Evolutionary conservation across 1,284 basidiomycete species (phyloP), one percentile per base, ranked within the genome.

Genomic region (Mycosarcoma mackinlayi): DNA sequence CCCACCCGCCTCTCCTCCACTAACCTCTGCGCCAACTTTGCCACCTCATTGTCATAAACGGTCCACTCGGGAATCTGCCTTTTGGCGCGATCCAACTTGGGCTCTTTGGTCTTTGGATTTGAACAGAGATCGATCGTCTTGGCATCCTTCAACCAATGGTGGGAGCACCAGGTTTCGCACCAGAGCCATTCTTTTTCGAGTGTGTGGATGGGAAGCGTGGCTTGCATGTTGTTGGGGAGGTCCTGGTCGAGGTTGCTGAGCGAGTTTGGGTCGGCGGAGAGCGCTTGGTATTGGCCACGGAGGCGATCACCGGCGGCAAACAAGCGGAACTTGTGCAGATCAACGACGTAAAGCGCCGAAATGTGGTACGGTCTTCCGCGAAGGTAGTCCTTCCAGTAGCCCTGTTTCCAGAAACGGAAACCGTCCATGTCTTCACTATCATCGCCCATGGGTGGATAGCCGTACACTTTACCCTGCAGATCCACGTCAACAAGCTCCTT

Each of bases 21-120:
- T 23, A 84, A 50, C 4, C 78, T 53, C 24, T 71, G 56, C 0
- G 83, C 83, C 10, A 84, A 57, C 7, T 58, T 72, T 1, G 82
- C 82, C 7, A 85, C 81, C 53, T 85, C 83, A 13, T 80, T 67
- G 61, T 98, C 95, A 79, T 97, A 97, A 41, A 87, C 87, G 62
- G 94, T 93, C 96, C 95, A 98, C 83, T 98, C 95, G 0, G 95
- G 94, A 51, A 98, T 97, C 77, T 94, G 89, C 34, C 94, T 88
- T 27, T 81, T 76, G 1, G 95, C 96, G 30, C 95, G 88, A 9
- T 90, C 88, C 9, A 98, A 86, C 83, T 98, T 98, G 3, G 94
- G 94, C 82, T 98, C 94, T 89, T 96, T 95, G 13, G 83, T 85
- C 57, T 80, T 77, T n/a, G 83, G 83, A 45, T 83, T 84, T 28